Conservation (phyloP, 495 filamentous ascomycete genomes). For the Penicillium diatomitis region DNA sequence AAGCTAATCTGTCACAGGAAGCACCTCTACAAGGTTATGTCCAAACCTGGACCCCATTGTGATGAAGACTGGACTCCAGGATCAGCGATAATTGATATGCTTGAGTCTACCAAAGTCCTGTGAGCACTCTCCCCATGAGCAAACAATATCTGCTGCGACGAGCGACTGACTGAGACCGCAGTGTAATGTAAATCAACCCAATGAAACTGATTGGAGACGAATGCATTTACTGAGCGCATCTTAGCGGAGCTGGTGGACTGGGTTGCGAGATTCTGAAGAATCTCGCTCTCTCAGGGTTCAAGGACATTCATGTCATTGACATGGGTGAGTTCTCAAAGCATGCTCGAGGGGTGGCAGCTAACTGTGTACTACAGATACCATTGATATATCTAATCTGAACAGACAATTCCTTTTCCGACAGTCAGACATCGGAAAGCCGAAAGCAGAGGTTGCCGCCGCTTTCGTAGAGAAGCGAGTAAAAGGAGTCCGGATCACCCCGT, state of each 20-base stretch:
- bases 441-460: constrained; percentile 84
- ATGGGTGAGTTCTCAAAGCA: constrained; percentile 55
- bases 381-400: constrained; percentile 97
- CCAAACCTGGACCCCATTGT: constrained; percentile 67
- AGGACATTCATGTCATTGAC: constrained; percentile 96
- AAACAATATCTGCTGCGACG: neutral
- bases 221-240: constrained; percentile 2
- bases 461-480: constrained; percentile 86
- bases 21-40: constrained; percentile 71
- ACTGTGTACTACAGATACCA: constrained; percentile 57
- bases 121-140: constrained; percentile 25
- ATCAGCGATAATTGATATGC: constrained; percentile 47
- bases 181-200: too few species aligned
- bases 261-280: constrained; percentile 98
- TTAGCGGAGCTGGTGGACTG: constrained; percentile 83
- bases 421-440: constrained; percentile 84
- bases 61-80: constrained; percentile 60
- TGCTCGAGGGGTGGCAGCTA: neutral
- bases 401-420: constrained; percentile 95
- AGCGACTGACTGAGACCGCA: too few species aligned
- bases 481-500: constrained; percentile 85
- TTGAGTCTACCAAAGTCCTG: constrained; percentile 63
- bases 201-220: neutral
- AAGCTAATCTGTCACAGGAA: constrained; percentile 45
- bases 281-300: constrained; percentile 89